phyloP scores from a whole-genome alignment of 2,329 filamentous ascomycete species.

The Fusarium guadeloupense region DNA sequence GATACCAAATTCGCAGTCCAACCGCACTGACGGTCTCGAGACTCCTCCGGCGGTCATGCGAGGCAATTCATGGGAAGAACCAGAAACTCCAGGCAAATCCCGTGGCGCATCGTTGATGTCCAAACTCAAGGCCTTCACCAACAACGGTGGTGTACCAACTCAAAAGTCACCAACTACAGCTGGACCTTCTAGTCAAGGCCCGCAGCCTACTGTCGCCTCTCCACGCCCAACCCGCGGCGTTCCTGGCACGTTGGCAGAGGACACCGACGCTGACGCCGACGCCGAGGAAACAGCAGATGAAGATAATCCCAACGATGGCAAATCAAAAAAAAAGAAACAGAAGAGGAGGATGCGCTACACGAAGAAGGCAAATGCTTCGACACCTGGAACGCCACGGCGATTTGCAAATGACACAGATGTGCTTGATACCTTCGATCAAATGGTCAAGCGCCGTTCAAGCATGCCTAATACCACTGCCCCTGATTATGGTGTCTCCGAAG shows the following conservation, averaged over 20 bases:
- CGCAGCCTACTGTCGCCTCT: conserved; percentile 57
- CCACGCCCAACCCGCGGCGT: conserved; percentile 61
- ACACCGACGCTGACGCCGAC: conserved; percentile 67
- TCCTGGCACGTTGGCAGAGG: conserved; percentile 62
- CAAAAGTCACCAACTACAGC: conserved; percentile 51
- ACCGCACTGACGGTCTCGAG: conserved; percentile 62
- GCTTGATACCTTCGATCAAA: conserved; percentile 53
- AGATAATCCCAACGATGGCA: conserved; percentile 52
- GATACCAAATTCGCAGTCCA: conserved; percentile 77
- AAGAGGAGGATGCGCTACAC: conserved; percentile 70
- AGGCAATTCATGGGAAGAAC: conserved; percentile 73
- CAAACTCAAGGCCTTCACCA: conserved; percentile 78
- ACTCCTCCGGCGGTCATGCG: conserved; percentile 63
- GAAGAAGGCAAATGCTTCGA: conserved; percentile 66
- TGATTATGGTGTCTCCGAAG: conserved; percentile 76
- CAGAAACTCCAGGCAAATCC: conserved; percentile 67
- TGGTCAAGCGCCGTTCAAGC: conserved; percentile 72
- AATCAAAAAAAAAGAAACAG: conserved; percentile 64
- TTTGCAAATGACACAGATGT: conserved; percentile 54
- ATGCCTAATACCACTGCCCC: conserved; percentile 68
- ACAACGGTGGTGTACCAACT: conserved; percentile 58
- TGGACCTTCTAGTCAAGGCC: conserved; percentile 47
- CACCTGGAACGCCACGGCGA: conserved; percentile 70
- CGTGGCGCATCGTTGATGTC: conserved; percentile 76
- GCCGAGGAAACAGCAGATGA: conserved; percentile 90